Evolutionary conservation across 306 rosid species (phyloP).

Genomic region (Clitoria ternatea): DNA sequence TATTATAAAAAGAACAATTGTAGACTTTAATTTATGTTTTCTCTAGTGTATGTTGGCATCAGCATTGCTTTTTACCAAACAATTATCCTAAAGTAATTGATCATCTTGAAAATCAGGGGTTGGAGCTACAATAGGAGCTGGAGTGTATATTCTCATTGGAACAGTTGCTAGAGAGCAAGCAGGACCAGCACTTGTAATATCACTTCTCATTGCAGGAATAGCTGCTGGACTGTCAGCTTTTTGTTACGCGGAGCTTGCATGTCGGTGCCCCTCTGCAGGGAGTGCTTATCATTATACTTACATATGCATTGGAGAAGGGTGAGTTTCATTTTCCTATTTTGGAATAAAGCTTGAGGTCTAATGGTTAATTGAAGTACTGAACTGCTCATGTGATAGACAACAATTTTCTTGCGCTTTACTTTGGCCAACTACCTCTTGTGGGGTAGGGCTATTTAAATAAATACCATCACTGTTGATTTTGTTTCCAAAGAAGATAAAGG

Average conservation of each 20-base stretch:
- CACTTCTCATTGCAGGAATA: slow-evolving; percentile 78
- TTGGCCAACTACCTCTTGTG: too few species aligned
- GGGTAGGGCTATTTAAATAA: too few species aligned
- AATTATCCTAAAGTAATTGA: neutral
- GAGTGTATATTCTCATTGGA: slow-evolving; percentile 96
- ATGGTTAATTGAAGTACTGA: neutral
- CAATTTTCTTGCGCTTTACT: too few species aligned
- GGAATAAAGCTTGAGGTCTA: neutral
- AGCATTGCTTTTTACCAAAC: slow-evolving; percentile 3
- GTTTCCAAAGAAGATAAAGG: too few species aligned
- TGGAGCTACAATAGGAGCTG: slow-evolving; percentile 96
- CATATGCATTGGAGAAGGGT: slow-evolving; percentile 98
- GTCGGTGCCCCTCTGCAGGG: slow-evolving; percentile 95
- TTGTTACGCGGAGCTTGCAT: slow-evolving; percentile 94
- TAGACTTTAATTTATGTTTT: slow-evolving; percentile 9
- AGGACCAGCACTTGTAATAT: slow-evolving; percentile 82
- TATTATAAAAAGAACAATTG: neutral
- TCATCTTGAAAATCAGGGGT: slow-evolving; percentile 53
- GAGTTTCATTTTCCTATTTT: slow-evolving; percentile 21
- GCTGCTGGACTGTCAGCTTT: slow-evolving; percentile 92
- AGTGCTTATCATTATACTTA: slow-evolving; percentile 94
- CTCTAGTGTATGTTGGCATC: neutral
- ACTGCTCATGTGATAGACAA: neutral
- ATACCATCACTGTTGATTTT: too few species aligned
- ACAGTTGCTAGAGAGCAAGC: slow-evolving; percentile 93